Conservation (phyloP, 129 eudicot genomes). For the carrot (Daucus carota) region DH1_v3.0 NC_030388.2:26511501-26512000, state of each 20-base stretch:
- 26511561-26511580: conserved; percentile 9
- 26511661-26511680: conserved; percentile 52
- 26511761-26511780: conserved; percentile 49
- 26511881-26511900: conserved; percentile 41
- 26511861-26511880: conserved; percentile 51
- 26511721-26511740: conserved; percentile 36
- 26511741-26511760: conserved; percentile 46
- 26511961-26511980: conserved; percentile 63
- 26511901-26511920: conserved; percentile 28
- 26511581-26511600: conserved; percentile 17
- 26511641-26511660: conserved; percentile 94
- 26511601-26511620: conserved; percentile 35
- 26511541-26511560: conserved; percentile 47
- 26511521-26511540: conserved; percentile 70
- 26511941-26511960: conserved; percentile 11
- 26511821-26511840: conserved; percentile 19
- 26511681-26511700: conserved; percentile 19
- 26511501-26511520: conserved; percentile 76
- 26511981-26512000: conserved; percentile 67
- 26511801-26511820: conserved; percentile 32
- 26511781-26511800: conserved; percentile 49
- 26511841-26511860: neutral
- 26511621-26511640: conserved; percentile 60
- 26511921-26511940: conserved; percentile 14
- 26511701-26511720: conserved; percentile 12